These are phyloP conservation scores for Phragmites australis DNA, from an alignment of 176 grass and related monocot species.

Conservation along the genomic window DNA sequence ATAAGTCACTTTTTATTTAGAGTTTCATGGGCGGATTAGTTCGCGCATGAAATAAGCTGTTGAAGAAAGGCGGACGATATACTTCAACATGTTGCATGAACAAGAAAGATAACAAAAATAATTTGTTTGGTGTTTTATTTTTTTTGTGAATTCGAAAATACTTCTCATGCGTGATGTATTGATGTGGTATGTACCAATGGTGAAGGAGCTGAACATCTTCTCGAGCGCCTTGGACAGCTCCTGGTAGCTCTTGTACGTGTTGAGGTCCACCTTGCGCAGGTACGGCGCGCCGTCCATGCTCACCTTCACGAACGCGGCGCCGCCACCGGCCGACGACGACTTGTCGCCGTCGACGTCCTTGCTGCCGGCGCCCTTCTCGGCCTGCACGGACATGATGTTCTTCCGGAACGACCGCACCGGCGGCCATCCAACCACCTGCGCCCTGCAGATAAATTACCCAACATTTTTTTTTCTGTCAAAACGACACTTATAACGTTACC, in stretches of 20 bases:
- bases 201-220: slow-evolving; percentile 96
- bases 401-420: slow-evolving; percentile 94
- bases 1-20: neutral
- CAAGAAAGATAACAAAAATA: neutral
- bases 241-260: slow-evolving; percentile 86
- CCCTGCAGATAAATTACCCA: slow-evolving; percentile 39
- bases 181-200: slow-evolving; percentile 42
- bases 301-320: slow-evolving; percentile 78
- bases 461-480: neutral
- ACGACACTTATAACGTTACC: neutral
- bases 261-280: slow-evolving; percentile 94
- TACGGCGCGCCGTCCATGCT: slow-evolving; percentile 94
- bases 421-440: slow-evolving; percentile 92
- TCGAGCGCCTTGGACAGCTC: slow-evolving; percentile 86
- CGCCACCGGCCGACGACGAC: neutral
- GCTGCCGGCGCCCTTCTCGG: slow-evolving; percentile 41
- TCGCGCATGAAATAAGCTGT: neutral
- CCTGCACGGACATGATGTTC: slow-evolving; percentile 78
- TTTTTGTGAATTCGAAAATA: neutral
- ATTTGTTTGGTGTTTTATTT: no score
- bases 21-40: neutral
- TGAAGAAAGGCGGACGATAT: neutral
- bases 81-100: neutral
- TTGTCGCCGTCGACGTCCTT: slow-evolving; percentile 47
- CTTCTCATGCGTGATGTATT: neutral